Base-by-base conservation (phyloP, 345 rosid species). In the Boechera divaricarpa region DNA sequence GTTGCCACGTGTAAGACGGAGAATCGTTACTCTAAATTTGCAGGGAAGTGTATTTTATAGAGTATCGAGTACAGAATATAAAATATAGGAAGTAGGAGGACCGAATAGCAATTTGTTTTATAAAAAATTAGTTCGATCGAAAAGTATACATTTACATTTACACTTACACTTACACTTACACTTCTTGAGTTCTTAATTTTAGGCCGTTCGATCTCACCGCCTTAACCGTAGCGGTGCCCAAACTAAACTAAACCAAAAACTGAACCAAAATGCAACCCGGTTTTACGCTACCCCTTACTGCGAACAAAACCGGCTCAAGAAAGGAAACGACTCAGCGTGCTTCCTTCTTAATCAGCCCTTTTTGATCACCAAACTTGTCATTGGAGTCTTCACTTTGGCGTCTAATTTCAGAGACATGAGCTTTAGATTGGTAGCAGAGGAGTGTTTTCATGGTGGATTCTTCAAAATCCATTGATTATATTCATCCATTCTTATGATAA, bases 401-500 rank as follows among this genome's bases (percentile, higher is more conserved):
- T 44, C n/a, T 44, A 10, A 44, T 2, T 28, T 32, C 31, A 55
- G 33, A 57, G 57, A 48, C 39, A n/a, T 26, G 59, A 48, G 39
- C 67, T 45, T 26, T 15, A 57, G 29, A 39, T 29, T 38, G 68
- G 45, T 67, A 31, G 18, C 13, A 39, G 64, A 54, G 21, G 49
- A 33, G 12, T 53, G 21, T 28, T 64, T 28, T 82, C 62, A 70
- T 73, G 81, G 24, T 35, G 45, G 21, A 76, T 75, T 76, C 57
- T 32, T 73, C 2, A 87, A 70, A 76, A 76, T 72, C 98, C 98
- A 94, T 74, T 77, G 82, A 80, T 87, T 91, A 55, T 89, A 91
- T 73, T 90, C 94, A 61, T 89, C 96, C 93, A 94, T 92, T 83
- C 94, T 89, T 79, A 90, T 92, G 33, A 90, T 86, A 63, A 94